phyloP scores from a whole-genome alignment of 768 basidiomycete genomes.

The Amyloporia xantha region DNA sequence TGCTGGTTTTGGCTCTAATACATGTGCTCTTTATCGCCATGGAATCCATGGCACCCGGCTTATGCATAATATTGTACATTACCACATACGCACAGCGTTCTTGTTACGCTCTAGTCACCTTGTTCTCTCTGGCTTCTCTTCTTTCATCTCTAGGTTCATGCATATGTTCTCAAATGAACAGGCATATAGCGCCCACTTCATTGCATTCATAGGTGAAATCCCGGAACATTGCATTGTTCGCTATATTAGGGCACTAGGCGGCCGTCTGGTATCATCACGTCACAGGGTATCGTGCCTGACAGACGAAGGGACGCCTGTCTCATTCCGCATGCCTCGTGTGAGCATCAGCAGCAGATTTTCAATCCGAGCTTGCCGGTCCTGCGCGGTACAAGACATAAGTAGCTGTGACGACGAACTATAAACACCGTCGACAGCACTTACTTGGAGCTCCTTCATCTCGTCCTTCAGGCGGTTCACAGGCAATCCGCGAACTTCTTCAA shows the following conservation, averaged over 20 bases:
- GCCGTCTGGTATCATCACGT: background rate
- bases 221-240: too few species aligned
- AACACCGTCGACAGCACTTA: conserved; percentile 22
- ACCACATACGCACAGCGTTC: background rate
- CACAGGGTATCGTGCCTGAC: conserved; percentile 20
- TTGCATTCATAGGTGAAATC: too few species aligned
- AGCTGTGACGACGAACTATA: background rate
- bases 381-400: too few species aligned
- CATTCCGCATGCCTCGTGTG: conserved; percentile 57
- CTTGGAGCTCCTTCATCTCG: conserved; percentile 81
- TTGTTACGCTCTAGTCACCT: background rate
- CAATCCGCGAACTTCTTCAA: conserved; percentile 57
- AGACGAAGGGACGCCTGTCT: conserved; percentile 16
- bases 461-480: conserved; percentile 64
- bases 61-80: background rate
- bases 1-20: conserved; percentile 7
- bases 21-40: too few species aligned
- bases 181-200: too few species aligned
- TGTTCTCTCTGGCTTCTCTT: background rate
- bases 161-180: too few species aligned
- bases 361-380: conserved; percentile 68
- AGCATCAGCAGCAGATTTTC: conserved; percentile 65
- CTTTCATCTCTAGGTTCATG: too few species aligned
- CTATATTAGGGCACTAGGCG: too few species aligned
- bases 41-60: too few species aligned